A percentile compares a stretch with the other conserved stretches of the same genome.
phyloP scores from a whole-genome alignment of 768 basidiomycete genomes.

The Suillus americanus region DNA sequence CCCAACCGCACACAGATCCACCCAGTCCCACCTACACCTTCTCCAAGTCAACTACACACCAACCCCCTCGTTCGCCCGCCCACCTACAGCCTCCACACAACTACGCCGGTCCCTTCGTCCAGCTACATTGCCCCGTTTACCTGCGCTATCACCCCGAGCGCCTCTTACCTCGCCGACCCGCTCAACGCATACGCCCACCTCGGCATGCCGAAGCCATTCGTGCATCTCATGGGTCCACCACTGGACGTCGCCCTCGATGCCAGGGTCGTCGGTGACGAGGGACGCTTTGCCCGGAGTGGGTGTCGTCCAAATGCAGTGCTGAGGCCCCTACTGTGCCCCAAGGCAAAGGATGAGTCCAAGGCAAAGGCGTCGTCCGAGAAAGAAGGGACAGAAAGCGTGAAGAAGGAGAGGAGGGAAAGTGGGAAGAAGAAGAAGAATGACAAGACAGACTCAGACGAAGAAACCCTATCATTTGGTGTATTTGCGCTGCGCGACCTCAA shows the following conservation, averaged over 20 bases:
- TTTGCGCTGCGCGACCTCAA: conserved; percentile 77
- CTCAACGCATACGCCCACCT: conserved; percentile 84
- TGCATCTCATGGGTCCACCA: conserved; percentile 76
- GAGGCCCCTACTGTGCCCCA: conserved; percentile 40
- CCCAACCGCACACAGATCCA: conserved; percentile 31
- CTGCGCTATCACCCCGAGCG: conserved; percentile 63
- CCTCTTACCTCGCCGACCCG: conserved; percentile 72
- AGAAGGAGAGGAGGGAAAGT: conserved; percentile 8
- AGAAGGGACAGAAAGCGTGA: conserved; percentile 14
- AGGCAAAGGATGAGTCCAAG: conserved; percentile 13
- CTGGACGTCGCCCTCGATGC: conserved; percentile 80
- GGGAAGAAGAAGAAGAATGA: conserved; percentile 17
- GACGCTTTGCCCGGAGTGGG: conserved; percentile 57
- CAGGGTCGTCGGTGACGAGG: conserved; percentile 62
- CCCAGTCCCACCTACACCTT: conserved; percentile 27
- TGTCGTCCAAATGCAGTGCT: conserved; percentile 53
- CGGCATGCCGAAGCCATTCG: conserved; percentile 82
- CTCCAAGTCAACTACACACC: conserved; percentile 14
- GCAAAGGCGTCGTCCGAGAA: conserved; percentile 9
- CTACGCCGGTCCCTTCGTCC: conserved; percentile 51
- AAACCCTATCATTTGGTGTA: conserved; percentile 67
- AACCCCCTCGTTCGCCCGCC: conserved; percentile 52
- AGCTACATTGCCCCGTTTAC: conserved; percentile 63
- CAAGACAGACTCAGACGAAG: conserved; percentile 21
- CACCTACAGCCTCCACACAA: conserved; percentile 65